phyloP scores from a whole-genome alignment of 805 yeast genomes.

The Schwanniomyces pseudopolymorphus region DNA sequence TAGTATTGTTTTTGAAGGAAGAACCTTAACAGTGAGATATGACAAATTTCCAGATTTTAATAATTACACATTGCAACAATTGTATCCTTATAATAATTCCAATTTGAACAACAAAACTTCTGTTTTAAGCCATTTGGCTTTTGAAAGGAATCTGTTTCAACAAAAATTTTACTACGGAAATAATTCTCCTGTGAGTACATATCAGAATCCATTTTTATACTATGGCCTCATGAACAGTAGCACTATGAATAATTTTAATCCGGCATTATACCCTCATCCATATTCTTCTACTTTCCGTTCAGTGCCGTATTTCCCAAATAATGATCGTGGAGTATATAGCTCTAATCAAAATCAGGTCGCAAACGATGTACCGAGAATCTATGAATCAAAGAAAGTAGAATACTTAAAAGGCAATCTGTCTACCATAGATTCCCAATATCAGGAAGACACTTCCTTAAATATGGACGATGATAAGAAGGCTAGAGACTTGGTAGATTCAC shows the following conservation, averaged over 20 bases:
- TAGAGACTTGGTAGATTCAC: slow-evolving; percentile 26
- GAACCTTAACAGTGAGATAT: slow-evolving; percentile 59
- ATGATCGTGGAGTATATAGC: neutral
- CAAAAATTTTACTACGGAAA: slow-evolving; percentile 29
- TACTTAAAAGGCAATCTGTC: neutral
- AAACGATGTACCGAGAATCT: neutral
- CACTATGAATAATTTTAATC: neutral
- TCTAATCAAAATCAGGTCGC: neutral
- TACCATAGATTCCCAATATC: neutral
- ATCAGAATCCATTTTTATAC: neutral
- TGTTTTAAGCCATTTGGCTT: slow-evolving; percentile 24
- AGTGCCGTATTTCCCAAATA: neutral
- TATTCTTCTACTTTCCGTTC: neutral
- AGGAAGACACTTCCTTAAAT: slow-evolving; percentile 2
- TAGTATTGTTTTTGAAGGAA: slow-evolving; percentile 55
- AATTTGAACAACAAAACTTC: slow-evolving; percentile 4
- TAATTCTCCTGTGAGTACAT: slow-evolving; percentile 1
- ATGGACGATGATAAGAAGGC: slow-evolving; percentile 28
- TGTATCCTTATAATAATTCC: slow-evolving; percentile 10
- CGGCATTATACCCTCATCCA: neutral
- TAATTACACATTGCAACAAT: slow-evolving; percentile 26
- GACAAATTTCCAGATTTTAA: slow-evolving; percentile 52
- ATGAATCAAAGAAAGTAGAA: neutral
- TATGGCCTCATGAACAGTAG: neutral
- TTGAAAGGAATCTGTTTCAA: slow-evolving; percentile 31